These are phyloP conservation scores for Nicotiana paniculata DNA, from an alignment of 257 asterid genomes.

Conservation along the genomic window DNA sequence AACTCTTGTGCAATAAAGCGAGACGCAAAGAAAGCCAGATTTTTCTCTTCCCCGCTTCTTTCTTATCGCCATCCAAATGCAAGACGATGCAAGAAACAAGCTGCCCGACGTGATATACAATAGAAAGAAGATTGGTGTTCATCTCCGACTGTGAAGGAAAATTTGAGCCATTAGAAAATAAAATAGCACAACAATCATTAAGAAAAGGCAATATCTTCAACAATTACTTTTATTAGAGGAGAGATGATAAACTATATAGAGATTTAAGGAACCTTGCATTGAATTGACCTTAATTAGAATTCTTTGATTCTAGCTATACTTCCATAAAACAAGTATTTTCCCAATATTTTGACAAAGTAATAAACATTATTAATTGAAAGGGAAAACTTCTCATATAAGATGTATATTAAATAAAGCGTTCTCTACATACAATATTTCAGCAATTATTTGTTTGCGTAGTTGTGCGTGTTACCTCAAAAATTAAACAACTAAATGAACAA, in stretches of 20 bases:
- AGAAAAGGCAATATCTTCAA: not conserved
- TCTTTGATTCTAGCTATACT: not conserved
- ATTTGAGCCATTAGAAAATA: constrained; percentile 4
- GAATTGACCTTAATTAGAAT: not conserved
- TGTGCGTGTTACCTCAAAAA: not conserved
- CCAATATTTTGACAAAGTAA: not conserved
- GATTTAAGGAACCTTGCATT: not conserved
- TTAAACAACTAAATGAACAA: not conserved
- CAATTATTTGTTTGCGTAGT: not conserved
- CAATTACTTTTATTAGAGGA: not conserved
- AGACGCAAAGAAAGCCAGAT: constrained; percentile 93
- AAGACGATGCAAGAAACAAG: constrained; percentile 82
- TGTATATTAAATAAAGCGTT: not conserved
- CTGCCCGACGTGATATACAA: constrained; percentile 65
- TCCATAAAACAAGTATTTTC: not conserved
- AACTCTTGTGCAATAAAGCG: constrained; percentile 61
- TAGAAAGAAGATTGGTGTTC: constrained; percentile 51
- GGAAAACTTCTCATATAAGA: not conserved
- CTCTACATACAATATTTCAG: not conserved
- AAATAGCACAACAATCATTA: not conserved
- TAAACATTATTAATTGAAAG: not conserved
- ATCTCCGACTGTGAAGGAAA: constrained; percentile 39
- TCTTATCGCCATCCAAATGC: constrained; percentile 75
- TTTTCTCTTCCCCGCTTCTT: constrained; percentile 69
- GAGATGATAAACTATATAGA: not conserved